Percentiles rank a stretch among this genome's conserved stretches.
Conservation (phyloP, 2,329 filamentous ascomycete genomes). For the Phialophora chinensis region DNA sequence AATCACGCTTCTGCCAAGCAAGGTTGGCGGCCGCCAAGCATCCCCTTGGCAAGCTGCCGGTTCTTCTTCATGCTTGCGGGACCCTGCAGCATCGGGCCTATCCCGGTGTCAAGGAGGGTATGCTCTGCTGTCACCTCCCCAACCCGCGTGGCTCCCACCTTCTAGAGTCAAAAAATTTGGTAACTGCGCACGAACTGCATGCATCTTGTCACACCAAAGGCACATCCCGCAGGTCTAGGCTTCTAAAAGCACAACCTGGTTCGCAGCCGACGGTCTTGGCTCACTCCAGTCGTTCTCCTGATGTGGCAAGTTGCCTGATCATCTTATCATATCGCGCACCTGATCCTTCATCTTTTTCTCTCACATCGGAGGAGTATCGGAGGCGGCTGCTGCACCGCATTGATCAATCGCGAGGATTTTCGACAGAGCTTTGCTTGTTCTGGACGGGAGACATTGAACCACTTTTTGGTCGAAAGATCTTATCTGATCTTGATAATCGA, state of each 20-base stretch:
- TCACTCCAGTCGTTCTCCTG: not conserved
- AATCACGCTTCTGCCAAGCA: conserved; percentile 6
- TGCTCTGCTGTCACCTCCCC: not conserved
- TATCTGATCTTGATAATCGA: conserved; percentile 32
- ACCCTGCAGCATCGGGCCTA: conserved; percentile 5
- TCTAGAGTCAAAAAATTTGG: not conserved
- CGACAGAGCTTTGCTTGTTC: not conserved
- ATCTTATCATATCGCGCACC: conserved; percentile 31
- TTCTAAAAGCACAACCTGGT: not conserved
- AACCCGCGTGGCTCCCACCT: not conserved
- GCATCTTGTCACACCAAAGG: not conserved
- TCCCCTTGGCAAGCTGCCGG: not conserved
- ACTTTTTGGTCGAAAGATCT: conserved; percentile 21
- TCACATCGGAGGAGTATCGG: conserved; percentile 27
- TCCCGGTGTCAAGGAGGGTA: not conserved
- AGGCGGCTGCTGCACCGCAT: conserved; percentile 4
- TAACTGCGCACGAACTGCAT: not conserved
- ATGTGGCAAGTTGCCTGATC: conserved; percentile 21
- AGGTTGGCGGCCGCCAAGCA: conserved; percentile 8
- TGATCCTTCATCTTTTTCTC: not conserved
- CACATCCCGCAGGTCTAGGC: conserved; percentile 1
- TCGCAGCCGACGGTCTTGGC: not conserved
- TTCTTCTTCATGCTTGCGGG: conserved; percentile 1
- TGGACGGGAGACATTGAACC: not conserved
- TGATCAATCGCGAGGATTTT: not conserved